These are phyloP conservation scores for Trapa incisa DNA, from an alignment of 345 rosid species.

Conservation along the genomic window DNA sequence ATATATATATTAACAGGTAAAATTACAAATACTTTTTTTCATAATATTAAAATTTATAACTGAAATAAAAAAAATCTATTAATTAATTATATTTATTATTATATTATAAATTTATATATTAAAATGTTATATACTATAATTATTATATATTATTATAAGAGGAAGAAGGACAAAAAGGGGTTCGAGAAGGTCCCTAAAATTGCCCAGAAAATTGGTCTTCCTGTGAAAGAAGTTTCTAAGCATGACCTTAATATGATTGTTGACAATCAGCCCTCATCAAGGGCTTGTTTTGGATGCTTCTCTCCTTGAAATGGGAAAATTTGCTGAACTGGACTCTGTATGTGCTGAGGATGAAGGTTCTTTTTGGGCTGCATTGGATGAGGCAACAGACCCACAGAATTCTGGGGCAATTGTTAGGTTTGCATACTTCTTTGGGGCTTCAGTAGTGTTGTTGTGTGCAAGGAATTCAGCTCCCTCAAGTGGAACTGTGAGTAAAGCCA, in stretches of 20 bases:
- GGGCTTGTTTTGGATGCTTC: constrained; percentile 90
- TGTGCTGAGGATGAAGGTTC: constrained; percentile 32
- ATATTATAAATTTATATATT: too few relatives aligned
- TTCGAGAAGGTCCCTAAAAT: constrained; percentile 60
- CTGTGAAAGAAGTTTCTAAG: constrained; percentile 53
- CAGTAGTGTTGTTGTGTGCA: constrained; percentile 77
- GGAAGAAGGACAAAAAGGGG: constrained; percentile 90
- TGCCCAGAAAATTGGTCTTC: constrained; percentile 50
- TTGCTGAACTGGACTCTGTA: constrained; percentile 56
- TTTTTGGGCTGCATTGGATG: constrained; percentile 88
- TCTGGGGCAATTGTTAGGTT: constrained; percentile 89
- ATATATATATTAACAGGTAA: too few relatives aligned
- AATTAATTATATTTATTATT: too few relatives aligned
- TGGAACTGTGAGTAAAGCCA: constrained; percentile 94
- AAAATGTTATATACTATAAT: constrained; percentile 7
- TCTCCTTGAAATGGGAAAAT: constrained; percentile 66
- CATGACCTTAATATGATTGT: constrained; percentile 87
- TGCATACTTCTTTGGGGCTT: constrained; percentile 91
- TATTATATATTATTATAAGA: constrained; percentile 55
- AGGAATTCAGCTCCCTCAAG: constrained; percentile 91
- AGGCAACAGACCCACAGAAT: constrained; percentile 92
- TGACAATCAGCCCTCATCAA: constrained; percentile 85
- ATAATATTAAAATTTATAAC: too few relatives aligned
- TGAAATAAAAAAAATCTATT: too few relatives aligned
- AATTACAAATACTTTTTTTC: too few relatives aligned